Conservation (phyloP, 2,329 filamentous ascomycete genomes). For the Blumeria hordei region DNA sequence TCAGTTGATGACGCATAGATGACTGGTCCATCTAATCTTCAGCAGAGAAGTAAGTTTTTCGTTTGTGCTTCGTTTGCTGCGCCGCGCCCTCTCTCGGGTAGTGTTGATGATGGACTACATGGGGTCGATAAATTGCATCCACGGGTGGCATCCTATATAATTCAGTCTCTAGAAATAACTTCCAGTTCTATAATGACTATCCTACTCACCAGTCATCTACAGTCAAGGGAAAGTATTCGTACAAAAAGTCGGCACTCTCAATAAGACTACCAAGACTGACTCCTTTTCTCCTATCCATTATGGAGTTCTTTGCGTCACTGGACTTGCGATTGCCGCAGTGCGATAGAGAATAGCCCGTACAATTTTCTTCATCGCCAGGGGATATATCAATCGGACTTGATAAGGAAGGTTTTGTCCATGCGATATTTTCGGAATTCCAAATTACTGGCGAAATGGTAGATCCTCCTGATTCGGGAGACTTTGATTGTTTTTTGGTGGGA, state of each 20-base stretch:
- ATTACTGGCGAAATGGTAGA: slow-evolving; percentile 3
- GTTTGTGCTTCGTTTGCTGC: slow-evolving; percentile 37
- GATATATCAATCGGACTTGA: slow-evolving; percentile 13
- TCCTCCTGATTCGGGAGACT: background rate
- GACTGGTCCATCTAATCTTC: slow-evolving; percentile 17
- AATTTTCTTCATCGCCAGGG: slow-evolving; percentile 12
- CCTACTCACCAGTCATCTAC: slow-evolving; percentile 54
- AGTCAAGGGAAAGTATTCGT: slow-evolving; percentile 84
- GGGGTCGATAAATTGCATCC: slow-evolving; percentile 72
- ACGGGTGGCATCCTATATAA: slow-evolving; percentile 46
- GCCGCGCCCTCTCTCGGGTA: slow-evolving; percentile 46
- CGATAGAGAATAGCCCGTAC: background rate
- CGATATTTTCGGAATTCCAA: background rate
- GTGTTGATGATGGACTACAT: slow-evolving; percentile 76
- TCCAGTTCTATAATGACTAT: background rate
- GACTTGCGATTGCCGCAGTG: background rate
- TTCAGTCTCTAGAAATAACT: slow-evolving; percentile 15
- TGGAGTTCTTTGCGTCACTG: slow-evolving; percentile 4
- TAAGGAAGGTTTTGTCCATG: slow-evolving; percentile 1
- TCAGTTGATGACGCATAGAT: too few species aligned
- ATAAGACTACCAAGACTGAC: slow-evolving; percentile 29
- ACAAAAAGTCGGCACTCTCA: slow-evolving; percentile 63
- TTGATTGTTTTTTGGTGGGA: background rate
- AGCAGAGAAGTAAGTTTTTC: slow-evolving; percentile 49
- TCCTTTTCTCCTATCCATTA: slow-evolving; percentile 13